Base-by-base conservation (phyloP, 2,329 filamentous ascomycete species). In the Phaeosphaeria sp. region DNA sequence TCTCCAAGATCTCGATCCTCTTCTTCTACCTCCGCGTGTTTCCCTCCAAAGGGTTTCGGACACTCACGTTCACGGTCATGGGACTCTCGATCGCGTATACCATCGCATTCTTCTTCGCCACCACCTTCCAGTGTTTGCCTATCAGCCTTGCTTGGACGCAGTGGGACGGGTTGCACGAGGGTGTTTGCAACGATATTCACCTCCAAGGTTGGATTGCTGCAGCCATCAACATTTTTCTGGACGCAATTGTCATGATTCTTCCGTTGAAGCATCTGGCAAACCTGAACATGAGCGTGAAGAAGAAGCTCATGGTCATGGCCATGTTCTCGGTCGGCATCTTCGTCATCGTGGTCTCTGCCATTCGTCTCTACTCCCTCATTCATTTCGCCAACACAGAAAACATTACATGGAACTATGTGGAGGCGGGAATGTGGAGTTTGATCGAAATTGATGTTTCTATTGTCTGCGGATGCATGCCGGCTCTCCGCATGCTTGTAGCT, bases 41-140 rank as follows among this genome's bases (percentile, higher is more conserved):
- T 43, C 73, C 74, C 1, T 59, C 60, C 21, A 66, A 67, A 52
- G 47, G 51, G 1, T 72, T 76, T 51, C 67, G 71, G 5, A 57
- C n/a, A 3, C 21, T 65, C 11, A 61, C 69, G 7, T 77, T 65
- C 48, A 56, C 45, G 11, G 56, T 72, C 24, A 70, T 75, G 58
- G 71, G 55, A 7, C n/a, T 75, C 13, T 67, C 54, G 13, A 61
- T 65, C 0, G 65, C 60, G 6, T 76, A 74, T 52, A 67, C 59
- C 1, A 45, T 81, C 4, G 73, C 80, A 11, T 85, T 83, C 61
- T 80, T 81, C 64, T 79, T 84, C 59, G 74, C 83, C 27, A 73
- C 82, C 42, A 73, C 80, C 5, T 78, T 84, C 49, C 82, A 85
- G 68, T 86, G 84, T 65, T 68, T 64, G 15, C 84, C 84, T 2